Percentiles rank a stretch among this genome's conserved stretches.
Evolutionary conservation across 805 yeast genomes (phyloP).

Genomic region (Yarrowia sp.): DNA sequence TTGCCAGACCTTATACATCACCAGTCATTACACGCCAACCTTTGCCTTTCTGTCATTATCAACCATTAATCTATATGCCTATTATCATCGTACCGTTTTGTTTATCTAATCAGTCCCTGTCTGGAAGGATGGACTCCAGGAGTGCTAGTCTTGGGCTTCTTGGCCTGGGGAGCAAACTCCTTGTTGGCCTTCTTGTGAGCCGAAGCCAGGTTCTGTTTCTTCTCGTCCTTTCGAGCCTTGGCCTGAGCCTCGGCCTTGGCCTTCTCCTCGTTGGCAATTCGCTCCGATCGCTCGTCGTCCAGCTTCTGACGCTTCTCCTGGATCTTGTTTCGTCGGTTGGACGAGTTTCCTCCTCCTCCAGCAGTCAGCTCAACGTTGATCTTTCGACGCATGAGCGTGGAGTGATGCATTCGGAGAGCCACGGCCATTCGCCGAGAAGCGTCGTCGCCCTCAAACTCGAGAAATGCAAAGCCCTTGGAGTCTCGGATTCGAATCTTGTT

Average conservation of each 20-base stretch:
- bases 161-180: constrained; percentile 33
- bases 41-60: too few relatives aligned
- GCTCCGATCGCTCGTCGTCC: constrained; percentile 69
- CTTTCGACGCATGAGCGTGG: constrained; percentile 69
- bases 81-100: neutral
- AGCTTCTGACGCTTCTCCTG: constrained; percentile 79
- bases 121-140: constrained; percentile 67
- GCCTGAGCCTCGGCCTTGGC: constrained; percentile 40
- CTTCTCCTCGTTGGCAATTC: constrained; percentile 58
- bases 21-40: too few relatives aligned
- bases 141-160: constrained; percentile 12
- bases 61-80: constrained; percentile 21
- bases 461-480: constrained; percentile 84
- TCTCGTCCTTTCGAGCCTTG: constrained; percentile 40
- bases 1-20: too few relatives aligned
- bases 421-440: constrained; percentile 82
- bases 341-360: constrained; percentile 96
- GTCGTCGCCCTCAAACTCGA: constrained; percentile 76
- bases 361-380: constrained; percentile 96
- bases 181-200: constrained; percentile 36
- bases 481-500: constrained; percentile 75
- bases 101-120: constrained; percentile 56
- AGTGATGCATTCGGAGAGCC: constrained; percentile 85
- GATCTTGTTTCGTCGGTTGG: constrained; percentile 64
- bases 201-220: constrained; percentile 26